phyloP scores from a whole-genome alignment of 2,329 filamentous ascomycete species.

The Thermothelomyces thermophilus region DNA sequence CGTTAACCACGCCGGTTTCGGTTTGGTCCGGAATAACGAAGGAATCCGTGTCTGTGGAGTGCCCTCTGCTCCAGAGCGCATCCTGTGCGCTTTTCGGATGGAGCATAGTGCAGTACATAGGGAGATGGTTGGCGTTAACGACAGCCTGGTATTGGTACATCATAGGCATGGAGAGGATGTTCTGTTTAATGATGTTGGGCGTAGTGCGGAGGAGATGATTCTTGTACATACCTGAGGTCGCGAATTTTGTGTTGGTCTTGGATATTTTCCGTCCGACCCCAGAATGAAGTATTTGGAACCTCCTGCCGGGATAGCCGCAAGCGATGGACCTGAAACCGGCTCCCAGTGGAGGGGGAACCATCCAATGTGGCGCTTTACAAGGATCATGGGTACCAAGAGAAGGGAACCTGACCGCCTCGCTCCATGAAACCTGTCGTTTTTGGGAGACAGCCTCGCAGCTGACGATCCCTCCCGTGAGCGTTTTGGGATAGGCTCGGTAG shows the following conservation, averaged over 20 bases:
- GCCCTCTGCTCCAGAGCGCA: neutral
- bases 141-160: no score
- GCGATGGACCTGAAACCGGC: constrained; percentile 14
- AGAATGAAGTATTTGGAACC: no score
- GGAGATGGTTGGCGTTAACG: no score
- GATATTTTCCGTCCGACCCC: no score
- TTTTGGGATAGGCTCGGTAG: neutral
- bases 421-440: constrained; percentile 3
- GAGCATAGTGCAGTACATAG: no score
- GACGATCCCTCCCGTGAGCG: neutral
- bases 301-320: constrained; percentile 15
- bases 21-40: constrained; percentile 10
- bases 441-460: neutral
- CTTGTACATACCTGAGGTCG: no score
- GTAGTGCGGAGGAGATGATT: no score
- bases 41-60: constrained; percentile 1
- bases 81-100: no score
- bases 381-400: constrained; percentile 6
- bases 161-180: no score
- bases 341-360: constrained; percentile 16
- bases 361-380: constrained; percentile 14
- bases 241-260: no score
- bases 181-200: no score
- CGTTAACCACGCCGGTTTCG: constrained; percentile 5
- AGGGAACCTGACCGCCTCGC: constrained; percentile 9